These are phyloP conservation scores for Aspergillus glaucus DNA, from an alignment of 2,329 filamentous ascomycete genomes.

Conservation along the genomic window DNA sequence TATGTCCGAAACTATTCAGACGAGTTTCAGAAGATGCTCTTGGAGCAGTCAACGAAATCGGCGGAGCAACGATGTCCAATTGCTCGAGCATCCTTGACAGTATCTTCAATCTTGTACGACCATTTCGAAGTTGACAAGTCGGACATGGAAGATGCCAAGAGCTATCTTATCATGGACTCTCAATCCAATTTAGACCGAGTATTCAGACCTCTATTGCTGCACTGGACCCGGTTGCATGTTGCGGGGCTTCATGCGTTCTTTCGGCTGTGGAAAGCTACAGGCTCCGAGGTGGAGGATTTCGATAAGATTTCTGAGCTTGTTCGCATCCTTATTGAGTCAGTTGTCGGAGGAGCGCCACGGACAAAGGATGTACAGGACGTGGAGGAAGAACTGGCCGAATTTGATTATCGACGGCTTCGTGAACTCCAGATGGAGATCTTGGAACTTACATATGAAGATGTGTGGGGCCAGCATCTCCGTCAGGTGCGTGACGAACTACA, in stretches of 20 bases:
- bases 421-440: slow-evolving; percentile 90
- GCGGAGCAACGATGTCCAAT: slow-evolving; percentile 73
- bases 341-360: slow-evolving; percentile 73
- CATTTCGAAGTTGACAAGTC: slow-evolving; percentile 90
- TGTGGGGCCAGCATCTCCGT: slow-evolving; percentile 83
- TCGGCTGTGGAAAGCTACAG: slow-evolving; percentile 84
- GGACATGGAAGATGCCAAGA: slow-evolving; percentile 71
- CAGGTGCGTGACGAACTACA: slow-evolving; percentile 89
- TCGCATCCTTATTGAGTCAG: slow-evolving; percentile 81
- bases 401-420: slow-evolving; percentile 70
- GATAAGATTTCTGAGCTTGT: slow-evolving; percentile 89
- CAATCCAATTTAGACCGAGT: slow-evolving; percentile 74
- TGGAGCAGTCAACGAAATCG: slow-evolving; percentile 77
- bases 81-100: slow-evolving; percentile 75
- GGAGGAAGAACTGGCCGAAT: slow-evolving; percentile 81
- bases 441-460: slow-evolving; percentile 85
- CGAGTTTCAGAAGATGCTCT: slow-evolving; percentile 79
- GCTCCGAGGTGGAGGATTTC: slow-evolving; percentile 79
- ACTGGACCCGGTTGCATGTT: slow-evolving; percentile 88
- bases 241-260: slow-evolving; percentile 82
- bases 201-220: slow-evolving; percentile 79
- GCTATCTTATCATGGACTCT: slow-evolving; percentile 67
- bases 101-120: slow-evolving; percentile 85
- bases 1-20: slow-evolving; percentile 90
- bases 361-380: slow-evolving; percentile 80